These are phyloP conservation scores for Posidonia australis DNA, from an alignment of 106 monocot genomes.

Conservation along the genomic window DNA sequence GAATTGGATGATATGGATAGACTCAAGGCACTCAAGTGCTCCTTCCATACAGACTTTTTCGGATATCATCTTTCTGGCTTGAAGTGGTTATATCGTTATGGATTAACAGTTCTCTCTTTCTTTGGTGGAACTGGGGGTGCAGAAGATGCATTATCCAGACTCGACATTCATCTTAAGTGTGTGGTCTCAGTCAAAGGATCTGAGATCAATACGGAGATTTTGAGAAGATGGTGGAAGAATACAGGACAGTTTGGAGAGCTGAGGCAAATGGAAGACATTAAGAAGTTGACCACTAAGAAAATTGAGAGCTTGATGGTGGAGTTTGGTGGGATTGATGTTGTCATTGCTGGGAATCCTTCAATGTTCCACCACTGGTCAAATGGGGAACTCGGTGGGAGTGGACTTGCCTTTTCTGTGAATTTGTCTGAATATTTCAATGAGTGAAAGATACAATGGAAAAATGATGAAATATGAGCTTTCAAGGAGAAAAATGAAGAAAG, in stretches of 20 bases:
- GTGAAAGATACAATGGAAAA: slow-evolving; percentile 34
- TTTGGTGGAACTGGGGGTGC: slow-evolving; percentile 57
- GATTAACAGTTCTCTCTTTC: slow-evolving; percentile 57
- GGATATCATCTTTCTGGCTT: slow-evolving; percentile 52
- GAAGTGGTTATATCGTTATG: slow-evolving; percentile 42
- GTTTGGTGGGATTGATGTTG: slow-evolving; percentile 54
- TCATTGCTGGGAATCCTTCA: slow-evolving; percentile 45
- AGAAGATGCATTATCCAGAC: slow-evolving; percentile 39
- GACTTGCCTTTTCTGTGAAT: slow-evolving; percentile 51
- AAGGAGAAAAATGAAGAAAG: too few species aligned
- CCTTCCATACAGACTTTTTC: slow-evolving; percentile 58
- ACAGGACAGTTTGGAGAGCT: slow-evolving; percentile 39
- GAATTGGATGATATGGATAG: slow-evolving; percentile 30
- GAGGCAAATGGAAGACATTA: slow-evolving; percentile 33
- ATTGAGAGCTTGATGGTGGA: slow-evolving; percentile 28
- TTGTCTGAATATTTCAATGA: slow-evolving; percentile 51
- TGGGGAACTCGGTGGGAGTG: slow-evolving; percentile 14
- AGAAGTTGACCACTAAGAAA: slow-evolving; percentile 30
- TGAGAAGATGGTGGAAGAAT: slow-evolving; percentile 55
- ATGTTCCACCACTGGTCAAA: slow-evolving; percentile 5
- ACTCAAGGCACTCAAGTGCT: slow-evolving; percentile 30
- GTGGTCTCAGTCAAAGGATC: slow-evolving; percentile 58
- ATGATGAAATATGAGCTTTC: too few species aligned
- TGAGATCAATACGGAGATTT: slow-evolving; percentile 32
- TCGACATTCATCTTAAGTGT: slow-evolving; percentile 50